Percentiles rank a stretch among this genome's conserved stretches.
These are phyloP conservation scores for Pisolithus thermaeus DNA, from an alignment of 1,284 basidiomycete genomes.

Conservation along the genomic window DNA sequence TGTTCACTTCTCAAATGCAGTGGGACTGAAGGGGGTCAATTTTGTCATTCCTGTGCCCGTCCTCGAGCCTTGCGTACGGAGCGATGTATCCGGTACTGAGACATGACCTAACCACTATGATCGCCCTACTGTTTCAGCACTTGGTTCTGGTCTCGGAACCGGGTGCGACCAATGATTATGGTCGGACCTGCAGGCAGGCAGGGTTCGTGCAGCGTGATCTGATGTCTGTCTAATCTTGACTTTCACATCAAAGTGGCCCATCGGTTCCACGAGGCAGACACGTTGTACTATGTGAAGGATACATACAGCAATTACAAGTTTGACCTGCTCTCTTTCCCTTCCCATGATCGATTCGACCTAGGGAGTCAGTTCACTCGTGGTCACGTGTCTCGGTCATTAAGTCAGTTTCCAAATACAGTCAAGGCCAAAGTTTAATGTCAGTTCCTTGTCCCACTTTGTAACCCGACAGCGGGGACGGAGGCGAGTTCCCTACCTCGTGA, in stretches of 20 bases:
- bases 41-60: conserved; percentile 17
- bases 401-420: no score
- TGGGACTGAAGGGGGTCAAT: conserved; percentile 23
- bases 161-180: conserved; percentile 17
- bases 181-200: conserved; percentile 19
- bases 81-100: conserved; percentile 11
- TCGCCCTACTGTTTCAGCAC: conserved; percentile 20
- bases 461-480: not conserved
- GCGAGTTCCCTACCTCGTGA: not conserved
- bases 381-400: no score
- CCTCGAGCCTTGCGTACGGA: conserved; percentile 21
- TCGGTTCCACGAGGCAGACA: conserved; percentile 29
- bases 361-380: no score
- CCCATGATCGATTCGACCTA: not conserved
- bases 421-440: no score
- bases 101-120: conserved; percentile 28
- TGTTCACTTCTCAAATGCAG: conserved; percentile 24
- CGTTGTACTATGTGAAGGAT: conserved; percentile 28
- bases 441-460: not conserved
- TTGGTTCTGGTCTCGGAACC: conserved; percentile 27
- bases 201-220: conserved; percentile 30
- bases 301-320: conserved; percentile 11
- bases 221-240: conserved; percentile 1
- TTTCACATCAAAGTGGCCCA: conserved; percentile 16
- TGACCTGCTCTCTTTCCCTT: no score